These are phyloP conservation scores for Trypanosoma rangeli DNA, from an alignment of 208 protist species.

Conservation along the genomic window DNA sequence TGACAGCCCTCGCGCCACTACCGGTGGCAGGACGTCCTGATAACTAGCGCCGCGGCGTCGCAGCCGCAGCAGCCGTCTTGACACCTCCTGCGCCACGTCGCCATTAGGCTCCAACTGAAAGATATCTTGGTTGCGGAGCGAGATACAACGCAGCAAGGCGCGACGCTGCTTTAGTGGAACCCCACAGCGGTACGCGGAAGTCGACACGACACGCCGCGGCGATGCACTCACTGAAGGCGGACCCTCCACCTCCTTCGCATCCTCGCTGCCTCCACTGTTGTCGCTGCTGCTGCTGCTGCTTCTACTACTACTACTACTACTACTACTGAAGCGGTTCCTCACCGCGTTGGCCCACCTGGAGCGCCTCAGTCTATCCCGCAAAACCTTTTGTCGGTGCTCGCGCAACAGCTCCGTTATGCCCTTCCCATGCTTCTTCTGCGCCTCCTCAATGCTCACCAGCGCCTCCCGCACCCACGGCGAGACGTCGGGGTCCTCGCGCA, in stretches of 20 bases:
- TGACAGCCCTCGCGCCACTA: conserved; percentile 28
- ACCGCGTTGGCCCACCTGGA: neutral
- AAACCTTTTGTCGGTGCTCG: neutral
- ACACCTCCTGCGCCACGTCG: conserved; percentile 13
- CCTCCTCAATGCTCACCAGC: neutral
- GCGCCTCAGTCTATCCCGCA: neutral
- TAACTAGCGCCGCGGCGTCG: neutral
- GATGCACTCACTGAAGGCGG: neutral
- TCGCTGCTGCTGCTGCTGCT: neutral
- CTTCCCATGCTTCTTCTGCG: neutral
- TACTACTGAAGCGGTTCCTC: neutral
- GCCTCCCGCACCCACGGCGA: neutral
- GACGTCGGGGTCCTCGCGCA: neutral
- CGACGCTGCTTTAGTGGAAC: conserved; percentile 1
- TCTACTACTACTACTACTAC: neutral
- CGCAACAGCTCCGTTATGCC: neutral
- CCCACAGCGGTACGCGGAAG: conserved; percentile 4
- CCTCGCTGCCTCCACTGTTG: neutral
- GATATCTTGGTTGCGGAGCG: neutral
- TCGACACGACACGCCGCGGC: conserved; percentile 9
- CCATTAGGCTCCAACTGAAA: conserved; percentile 3
- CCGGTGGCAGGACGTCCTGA: conserved; percentile 30
- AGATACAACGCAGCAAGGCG: conserved; percentile 5
- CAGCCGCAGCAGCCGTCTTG: neutral
- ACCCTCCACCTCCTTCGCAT: too few species aligned